These are phyloP conservation scores for Cyclocybe cylindracea DNA, from an alignment of 768 basidiomycete genomes.

Conservation along the genomic window DNA sequence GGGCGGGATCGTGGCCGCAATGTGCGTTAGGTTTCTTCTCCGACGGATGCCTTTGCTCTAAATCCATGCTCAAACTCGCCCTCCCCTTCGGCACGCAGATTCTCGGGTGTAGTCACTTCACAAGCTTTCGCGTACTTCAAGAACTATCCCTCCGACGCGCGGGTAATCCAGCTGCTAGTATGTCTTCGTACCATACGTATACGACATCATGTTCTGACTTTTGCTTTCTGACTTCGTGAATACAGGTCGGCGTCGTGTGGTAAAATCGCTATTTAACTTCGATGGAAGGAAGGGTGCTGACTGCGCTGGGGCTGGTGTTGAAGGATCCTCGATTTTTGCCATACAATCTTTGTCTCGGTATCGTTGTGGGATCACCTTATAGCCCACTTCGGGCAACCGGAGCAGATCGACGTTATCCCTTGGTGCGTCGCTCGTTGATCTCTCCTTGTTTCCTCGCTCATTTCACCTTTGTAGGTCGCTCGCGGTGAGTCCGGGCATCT, in stretches of 20 bases:
- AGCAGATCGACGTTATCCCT: conserved; percentile 42
- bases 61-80: neutral
- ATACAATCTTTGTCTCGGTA: conserved; percentile 40
- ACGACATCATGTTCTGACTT: too few relatives aligned
- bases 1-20: conserved; percentile 38
- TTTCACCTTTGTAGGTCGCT: conserved; percentile 30
- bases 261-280: neutral
- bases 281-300: neutral
- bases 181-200: conserved; percentile 5
- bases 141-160: conserved; percentile 32
- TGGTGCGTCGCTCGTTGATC: conserved; percentile 30
- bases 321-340: conserved; percentile 36
- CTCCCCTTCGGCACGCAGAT: conserved; percentile 20
- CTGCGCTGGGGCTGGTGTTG: neutral
- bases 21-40: conserved; percentile 24
- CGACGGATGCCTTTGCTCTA: neutral
- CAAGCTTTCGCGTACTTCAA: conserved; percentile 43
- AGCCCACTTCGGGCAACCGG: conserved; percentile 37
- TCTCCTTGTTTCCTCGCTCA: neutral
- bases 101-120: conserved; percentile 41
- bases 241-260: conserved; percentile 25
- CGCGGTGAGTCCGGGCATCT: conserved; percentile 28
- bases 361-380: conserved; percentile 48
- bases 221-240: neutral
- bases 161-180: conserved; percentile 33